phyloP scores from a whole-genome alignment of 75 land plant species.

The Picea sitchensis region DNA sequence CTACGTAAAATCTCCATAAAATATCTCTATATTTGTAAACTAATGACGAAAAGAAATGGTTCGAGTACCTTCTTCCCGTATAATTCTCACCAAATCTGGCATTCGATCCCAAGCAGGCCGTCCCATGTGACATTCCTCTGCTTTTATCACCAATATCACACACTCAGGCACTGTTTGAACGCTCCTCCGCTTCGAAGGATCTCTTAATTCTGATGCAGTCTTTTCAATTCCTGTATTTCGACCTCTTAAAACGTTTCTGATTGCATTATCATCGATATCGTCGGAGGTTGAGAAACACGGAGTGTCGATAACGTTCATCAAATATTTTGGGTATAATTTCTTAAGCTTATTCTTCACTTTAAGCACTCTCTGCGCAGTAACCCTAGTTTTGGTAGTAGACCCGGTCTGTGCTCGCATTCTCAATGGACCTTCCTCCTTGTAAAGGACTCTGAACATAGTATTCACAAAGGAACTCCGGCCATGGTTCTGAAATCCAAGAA shows the following conservation, averaged over 20 bases:
- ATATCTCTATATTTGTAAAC: not conserved
- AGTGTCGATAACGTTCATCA: not conserved
- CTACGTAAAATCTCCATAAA: not conserved
- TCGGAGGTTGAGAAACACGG: not conserved
- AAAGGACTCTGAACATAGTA: constrained; percentile 5
- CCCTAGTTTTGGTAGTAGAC: not conserved
- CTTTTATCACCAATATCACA: not conserved
- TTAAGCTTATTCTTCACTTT: constrained; percentile 8
- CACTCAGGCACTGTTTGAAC: not conserved
- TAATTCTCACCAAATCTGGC: not conserved
- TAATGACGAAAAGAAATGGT: not conserved
- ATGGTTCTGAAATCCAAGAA: constrained; percentile 6
- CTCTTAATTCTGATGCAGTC: no score
- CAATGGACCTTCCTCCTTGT: not conserved
- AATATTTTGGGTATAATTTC: not conserved
- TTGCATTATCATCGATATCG: not conserved
- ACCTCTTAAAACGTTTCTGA: not conserved
- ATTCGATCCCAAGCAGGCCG: not conserved
- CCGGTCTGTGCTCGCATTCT: not conserved
- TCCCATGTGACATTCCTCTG: not conserved
- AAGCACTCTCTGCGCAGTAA: not conserved
- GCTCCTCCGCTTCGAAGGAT: no score
- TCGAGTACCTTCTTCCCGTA: constrained; percentile 6
- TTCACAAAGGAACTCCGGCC: constrained; percentile 8
- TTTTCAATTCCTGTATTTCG: no score